Evolutionary conservation across 2,329 filamentous ascomycete species (phyloP).

Genomic region (Diaporthe sp.): DNA sequence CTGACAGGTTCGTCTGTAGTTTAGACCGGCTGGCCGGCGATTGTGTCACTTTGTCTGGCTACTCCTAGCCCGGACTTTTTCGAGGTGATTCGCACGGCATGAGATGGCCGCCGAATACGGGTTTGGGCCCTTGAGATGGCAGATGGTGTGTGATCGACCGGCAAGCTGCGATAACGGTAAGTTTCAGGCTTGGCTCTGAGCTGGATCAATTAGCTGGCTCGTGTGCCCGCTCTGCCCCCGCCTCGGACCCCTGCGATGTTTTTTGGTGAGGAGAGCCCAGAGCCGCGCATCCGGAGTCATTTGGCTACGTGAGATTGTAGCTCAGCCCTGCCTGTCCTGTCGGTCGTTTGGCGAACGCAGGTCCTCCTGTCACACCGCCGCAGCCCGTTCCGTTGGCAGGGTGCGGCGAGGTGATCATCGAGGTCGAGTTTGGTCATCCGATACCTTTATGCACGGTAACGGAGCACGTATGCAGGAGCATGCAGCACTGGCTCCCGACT

Average conservation of each 20-base stretch:
- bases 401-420: slow-evolving; percentile 19
- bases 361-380: slow-evolving; percentile 20
- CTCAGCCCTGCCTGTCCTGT: not conserved
- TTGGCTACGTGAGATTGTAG: not conserved
- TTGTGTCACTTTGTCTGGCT: slow-evolving; percentile 22
- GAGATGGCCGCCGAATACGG: slow-evolving; percentile 7
- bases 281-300: slow-evolving; percentile 2
- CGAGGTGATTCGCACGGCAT: slow-evolving; percentile 10
- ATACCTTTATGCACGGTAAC: slow-evolving; percentile 37
- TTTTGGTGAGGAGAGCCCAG: not conserved
- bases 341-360: not conserved
- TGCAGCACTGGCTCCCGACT: slow-evolving; percentile 36
- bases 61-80: not conserved
- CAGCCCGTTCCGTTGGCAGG: not conserved
- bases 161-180: slow-evolving; percentile 21
- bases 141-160: slow-evolving; percentile 30
- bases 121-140: not conserved
- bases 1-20: slow-evolving; percentile 31
- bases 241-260: slow-evolving; percentile 1
- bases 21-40: not conserved
- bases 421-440: slow-evolving; percentile 26
- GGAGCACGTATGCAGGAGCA: slow-evolving; percentile 41
- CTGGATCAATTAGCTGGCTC: slow-evolving; percentile 5
- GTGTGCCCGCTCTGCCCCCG: slow-evolving; percentile 9
- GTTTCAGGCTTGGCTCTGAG: slow-evolving; percentile 36